Evolutionary conservation across 2,329 filamentous ascomycete genomes (phyloP).

Genomic region (Clarireedia monteithiana): DNA sequence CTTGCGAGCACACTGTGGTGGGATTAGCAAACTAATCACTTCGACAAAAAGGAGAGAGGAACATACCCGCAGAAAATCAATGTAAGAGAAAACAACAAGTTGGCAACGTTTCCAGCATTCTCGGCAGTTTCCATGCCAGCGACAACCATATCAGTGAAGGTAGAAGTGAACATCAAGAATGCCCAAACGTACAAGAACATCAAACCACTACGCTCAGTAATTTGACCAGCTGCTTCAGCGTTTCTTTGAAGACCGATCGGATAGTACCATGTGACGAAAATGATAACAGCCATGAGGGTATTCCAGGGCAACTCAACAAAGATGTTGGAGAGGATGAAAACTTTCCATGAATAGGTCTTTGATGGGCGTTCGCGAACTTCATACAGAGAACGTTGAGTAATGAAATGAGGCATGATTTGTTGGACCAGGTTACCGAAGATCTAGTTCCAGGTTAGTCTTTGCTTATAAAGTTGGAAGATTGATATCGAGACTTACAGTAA

Average conservation of each 20-base stretch:
- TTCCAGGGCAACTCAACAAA: constrained; percentile 85
- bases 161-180: constrained; percentile 75
- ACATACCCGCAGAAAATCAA: constrained; percentile 58
- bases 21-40: not conserved
- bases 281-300: constrained; percentile 59
- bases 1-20: constrained; percentile 53
- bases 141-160: constrained; percentile 74
- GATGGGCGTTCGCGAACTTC: constrained; percentile 63
- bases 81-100: constrained; percentile 64
- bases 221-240: constrained; percentile 51
- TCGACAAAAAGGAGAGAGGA: not conserved
- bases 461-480: not conserved
- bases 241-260: constrained; percentile 66
- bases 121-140: constrained; percentile 69
- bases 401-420: constrained; percentile 67
- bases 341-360: constrained; percentile 70
- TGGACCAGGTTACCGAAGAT: constrained; percentile 66
- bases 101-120: constrained; percentile 68
- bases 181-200: constrained; percentile 71
- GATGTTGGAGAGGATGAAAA: constrained; percentile 65
- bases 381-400: constrained; percentile 47
- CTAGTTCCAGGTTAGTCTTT: not conserved
- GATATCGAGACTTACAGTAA: constrained; percentile 41
- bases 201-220: constrained; percentile 62
- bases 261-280: constrained; percentile 81